phyloP scores from a whole-genome alignment of 495 filamentous ascomycete genomes.

The Podospora didyma region DNA sequence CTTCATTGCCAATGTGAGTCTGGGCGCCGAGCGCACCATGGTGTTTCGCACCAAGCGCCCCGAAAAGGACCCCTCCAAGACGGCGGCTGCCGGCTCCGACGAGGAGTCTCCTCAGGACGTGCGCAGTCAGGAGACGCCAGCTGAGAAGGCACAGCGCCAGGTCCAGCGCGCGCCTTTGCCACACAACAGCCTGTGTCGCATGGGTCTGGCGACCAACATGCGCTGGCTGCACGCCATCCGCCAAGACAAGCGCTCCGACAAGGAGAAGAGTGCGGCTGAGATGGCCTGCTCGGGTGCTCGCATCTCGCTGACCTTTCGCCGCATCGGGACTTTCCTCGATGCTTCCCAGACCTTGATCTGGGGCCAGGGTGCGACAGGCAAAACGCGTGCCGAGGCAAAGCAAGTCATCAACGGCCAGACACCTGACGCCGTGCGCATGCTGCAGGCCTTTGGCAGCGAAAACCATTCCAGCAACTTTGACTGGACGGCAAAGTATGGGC shows the following conservation, averaged over 20 bases:
- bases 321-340: conserved; percentile 81
- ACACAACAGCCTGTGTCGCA: conserved; percentile 81
- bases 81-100: conserved; percentile 1
- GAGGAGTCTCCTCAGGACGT: not conserved
- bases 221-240: conserved; percentile 88
- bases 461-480: conserved; percentile 71
- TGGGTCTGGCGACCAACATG: conserved; percentile 78
- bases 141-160: conserved; percentile 22
- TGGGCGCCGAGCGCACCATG: conserved; percentile 92
- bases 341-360: conserved; percentile 64
- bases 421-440: conserved; percentile 61
- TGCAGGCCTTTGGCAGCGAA: conserved; percentile 79
- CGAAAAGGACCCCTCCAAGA: conserved; percentile 18
- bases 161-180: conserved; percentile 69
- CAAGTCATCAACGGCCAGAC: conserved; percentile 65
- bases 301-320: conserved; percentile 89
- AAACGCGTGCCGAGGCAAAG: conserved; percentile 53
- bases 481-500: conserved; percentile 75
- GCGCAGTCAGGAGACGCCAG: not conserved
- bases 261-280: conserved; percentile 65
- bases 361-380: conserved; percentile 83
- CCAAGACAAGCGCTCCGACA: conserved; percentile 69
- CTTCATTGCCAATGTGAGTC: conserved; percentile 85
- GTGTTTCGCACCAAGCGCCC: conserved; percentile 76
- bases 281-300: conserved; percentile 68